These are phyloP conservation scores for Penicillium pancosmium DNA, from an alignment of 495 filamentous ascomycete species.

Conservation along the genomic window DNA sequence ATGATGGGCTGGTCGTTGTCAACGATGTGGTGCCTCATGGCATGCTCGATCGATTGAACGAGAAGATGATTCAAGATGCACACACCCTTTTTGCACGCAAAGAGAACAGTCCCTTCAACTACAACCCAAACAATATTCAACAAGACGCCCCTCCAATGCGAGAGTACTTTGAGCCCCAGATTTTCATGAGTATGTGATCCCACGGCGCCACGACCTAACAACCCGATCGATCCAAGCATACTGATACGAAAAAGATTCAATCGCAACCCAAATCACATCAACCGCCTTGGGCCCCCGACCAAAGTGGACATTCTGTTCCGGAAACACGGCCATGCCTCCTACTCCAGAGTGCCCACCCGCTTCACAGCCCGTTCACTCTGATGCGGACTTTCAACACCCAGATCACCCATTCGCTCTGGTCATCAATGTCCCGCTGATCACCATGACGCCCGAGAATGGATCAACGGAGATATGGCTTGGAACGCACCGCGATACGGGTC, in stretches of 20 bases:
- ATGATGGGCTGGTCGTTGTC: constrained; percentile 56
- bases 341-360: constrained; percentile 36
- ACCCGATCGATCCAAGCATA: not conserved
- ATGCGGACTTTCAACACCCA: constrained; percentile 60
- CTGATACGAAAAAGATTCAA: constrained; percentile 37
- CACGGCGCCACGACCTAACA: not conserved
- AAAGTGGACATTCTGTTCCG: constrained; percentile 55
- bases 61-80: constrained; percentile 56
- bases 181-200: constrained; percentile 43
- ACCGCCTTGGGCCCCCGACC: constrained; percentile 50
- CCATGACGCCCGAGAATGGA: constrained; percentile 57
- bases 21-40: constrained; percentile 48
- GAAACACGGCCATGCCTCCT: constrained; percentile 54
- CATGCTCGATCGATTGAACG: constrained; percentile 50
- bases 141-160: constrained; percentile 51
- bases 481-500: constrained; percentile 44
- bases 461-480: constrained; percentile 64
- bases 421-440: constrained; percentile 56
- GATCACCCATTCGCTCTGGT: constrained; percentile 56
- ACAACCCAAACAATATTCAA: constrained; percentile 56
- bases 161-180: constrained; percentile 41
- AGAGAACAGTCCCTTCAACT: constrained; percentile 54
- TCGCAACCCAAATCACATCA: constrained; percentile 54
- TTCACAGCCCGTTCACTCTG: constrained; percentile 57
- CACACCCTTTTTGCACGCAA: constrained; percentile 39